phyloP scores from a whole-genome alignment of 2,329 filamentous ascomycete species.

The Anisogramma anomala region DNA sequence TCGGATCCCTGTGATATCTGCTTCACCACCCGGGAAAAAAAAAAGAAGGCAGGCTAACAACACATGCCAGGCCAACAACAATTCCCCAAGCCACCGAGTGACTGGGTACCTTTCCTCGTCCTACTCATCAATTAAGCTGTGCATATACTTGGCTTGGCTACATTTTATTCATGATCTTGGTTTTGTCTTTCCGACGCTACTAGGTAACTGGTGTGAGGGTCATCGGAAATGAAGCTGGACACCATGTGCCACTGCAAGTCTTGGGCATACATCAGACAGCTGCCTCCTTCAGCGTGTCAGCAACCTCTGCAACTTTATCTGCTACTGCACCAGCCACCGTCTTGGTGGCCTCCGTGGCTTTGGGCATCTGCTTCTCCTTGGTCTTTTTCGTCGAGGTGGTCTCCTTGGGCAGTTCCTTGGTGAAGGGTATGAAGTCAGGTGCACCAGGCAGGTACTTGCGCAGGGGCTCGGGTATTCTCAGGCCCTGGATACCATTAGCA shows the following conservation, averaged over 20 bases:
- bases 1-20: slow-evolving; percentile 3
- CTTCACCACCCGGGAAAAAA: not conserved
- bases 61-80: not conserved
- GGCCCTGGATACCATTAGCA: slow-evolving; percentile 38
- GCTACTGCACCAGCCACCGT: slow-evolving; percentile 12
- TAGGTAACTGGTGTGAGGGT: no score
- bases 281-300: slow-evolving; percentile 21
- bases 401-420: slow-evolving; percentile 74
- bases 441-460: slow-evolving; percentile 83
- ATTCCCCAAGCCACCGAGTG: no score
- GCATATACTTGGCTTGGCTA: not conserved
- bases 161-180: not conserved
- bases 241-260: not conserved
- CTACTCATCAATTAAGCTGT: not conserved
- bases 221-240: slow-evolving; percentile 1
- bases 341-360: slow-evolving; percentile 17
- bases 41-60: not conserved
- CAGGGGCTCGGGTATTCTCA: slow-evolving; percentile 70
- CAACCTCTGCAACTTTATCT: slow-evolving; percentile 17
- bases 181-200: not conserved
- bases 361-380: slow-evolving; percentile 17
- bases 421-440: slow-evolving; percentile 80
- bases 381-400: slow-evolving; percentile 17
- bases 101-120: no score
- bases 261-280: slow-evolving; percentile 18